Base-by-base conservation (phyloP, 2,329 filamentous ascomycete species). In the Colletotrichum falcatum region DNA sequence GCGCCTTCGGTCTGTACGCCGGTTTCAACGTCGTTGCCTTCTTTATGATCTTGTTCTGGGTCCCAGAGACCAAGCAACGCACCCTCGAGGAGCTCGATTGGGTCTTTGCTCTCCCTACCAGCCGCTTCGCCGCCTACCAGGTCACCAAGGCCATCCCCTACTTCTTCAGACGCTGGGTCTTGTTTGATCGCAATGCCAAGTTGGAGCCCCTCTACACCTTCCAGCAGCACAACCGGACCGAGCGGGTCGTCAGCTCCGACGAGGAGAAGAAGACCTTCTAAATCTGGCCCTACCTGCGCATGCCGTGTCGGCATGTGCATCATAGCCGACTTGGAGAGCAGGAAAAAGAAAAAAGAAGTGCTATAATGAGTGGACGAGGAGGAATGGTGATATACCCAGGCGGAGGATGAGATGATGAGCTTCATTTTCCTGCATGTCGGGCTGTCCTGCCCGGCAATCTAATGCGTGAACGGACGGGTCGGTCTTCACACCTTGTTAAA, bases 51-150 rank as follows among this genome's bases (percentile, higher is more conserved):
- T 88, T 89, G 77, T 79, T 88, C 30, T 85, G 82, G 75, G 80
- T 89, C 3, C 87, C 87, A 0, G 88, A 90, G 77, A 90, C 88
- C 16, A 90, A 90, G 78, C 87, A 86, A 74, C 81, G 83, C 28
- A 85, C 83, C 4, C 78, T 87, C 16, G 85, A 86, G 73, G 85
- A 86, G 77, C 76, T 82, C 4, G 81, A 82, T 58, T 80, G 79
- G 62, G 76, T 82, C 23, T 83, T 83, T 67, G 76, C 76, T 0
- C 76, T 83, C 14, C 76, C 80, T 0, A 81, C 77, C 1, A 70
- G 74, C 14, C 70, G 73, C 3, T 79, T 81, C 61, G 74, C 76
- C 6, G 67, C 73, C 0, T 83, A 82, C 48, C 81, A 82, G 63
- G 14, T 81, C 8, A 63, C 73, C 8, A 76, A 75, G 11, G 77